Evolutionary conservation across 2,329 filamentous ascomycete species (phyloP).

Genomic region (Atkinsonella texensis): DNA sequence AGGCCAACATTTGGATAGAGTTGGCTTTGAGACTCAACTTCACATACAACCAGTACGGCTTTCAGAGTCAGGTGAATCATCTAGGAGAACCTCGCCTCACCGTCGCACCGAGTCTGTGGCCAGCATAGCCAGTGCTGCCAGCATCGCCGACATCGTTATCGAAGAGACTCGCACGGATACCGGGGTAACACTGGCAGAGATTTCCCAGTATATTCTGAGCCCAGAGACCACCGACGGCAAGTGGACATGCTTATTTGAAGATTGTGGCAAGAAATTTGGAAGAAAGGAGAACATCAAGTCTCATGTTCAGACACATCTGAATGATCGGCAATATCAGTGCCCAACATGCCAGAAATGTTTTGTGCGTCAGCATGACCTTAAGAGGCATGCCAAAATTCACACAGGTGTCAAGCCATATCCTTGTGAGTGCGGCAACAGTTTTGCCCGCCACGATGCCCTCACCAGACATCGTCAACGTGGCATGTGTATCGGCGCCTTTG

Average conservation of each 20-base stretch:
- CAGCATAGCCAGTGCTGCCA: conserved; percentile 44
- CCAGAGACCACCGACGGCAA: conserved; percentile 64
- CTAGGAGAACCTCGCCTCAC: conserved; percentile 24
- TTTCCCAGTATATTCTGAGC: conserved; percentile 60
- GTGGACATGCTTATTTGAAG: conserved; percentile 65
- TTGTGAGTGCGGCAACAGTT: conserved; percentile 88
- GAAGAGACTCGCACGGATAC: conserved; percentile 62
- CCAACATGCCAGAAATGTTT: conserved; percentile 92
- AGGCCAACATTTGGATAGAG: conserved; percentile 23
- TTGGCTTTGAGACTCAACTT: conserved; percentile 30
- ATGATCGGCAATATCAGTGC: conserved; percentile 90
- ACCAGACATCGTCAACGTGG: conserved; percentile 89
- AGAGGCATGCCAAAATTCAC: conserved; percentile 95
- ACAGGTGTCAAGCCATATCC: conserved; percentile 91
- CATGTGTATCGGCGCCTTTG: conserved; percentile 92
- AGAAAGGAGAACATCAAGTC: conserved; percentile 98
- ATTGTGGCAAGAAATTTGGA: conserved; percentile 84
- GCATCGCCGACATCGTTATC: conserved; percentile 50
- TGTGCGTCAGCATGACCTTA: conserved; percentile 91
- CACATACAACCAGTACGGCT: conserved; percentile 21
- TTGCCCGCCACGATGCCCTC: conserved; percentile 88
- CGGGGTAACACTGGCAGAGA: conserved; percentile 78
- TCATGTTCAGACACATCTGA: conserved; percentile 94
- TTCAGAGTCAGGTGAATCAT: conserved; percentile 9
- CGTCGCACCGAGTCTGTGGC: conserved; percentile 48